phyloP scores from a whole-genome alignment of 202 grass and related monocot species.

The Zizania palustris region DNA sequence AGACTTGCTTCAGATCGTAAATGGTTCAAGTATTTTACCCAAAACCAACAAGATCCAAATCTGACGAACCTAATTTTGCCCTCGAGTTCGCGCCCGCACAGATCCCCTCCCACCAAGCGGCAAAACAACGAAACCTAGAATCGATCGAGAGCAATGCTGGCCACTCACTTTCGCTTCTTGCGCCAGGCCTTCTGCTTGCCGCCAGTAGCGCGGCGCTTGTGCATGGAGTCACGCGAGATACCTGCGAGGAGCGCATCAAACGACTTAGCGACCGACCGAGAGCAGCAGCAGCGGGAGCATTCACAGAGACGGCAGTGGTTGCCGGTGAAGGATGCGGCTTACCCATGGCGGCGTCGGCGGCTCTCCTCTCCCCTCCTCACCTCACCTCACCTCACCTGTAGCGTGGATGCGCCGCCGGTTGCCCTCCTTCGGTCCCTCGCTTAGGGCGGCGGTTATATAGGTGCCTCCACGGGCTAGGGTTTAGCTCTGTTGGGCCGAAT shows the following conservation, averaged over 20 bases:
- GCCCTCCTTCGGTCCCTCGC: not conserved
- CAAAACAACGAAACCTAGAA: not conserved
- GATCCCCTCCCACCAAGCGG: not conserved
- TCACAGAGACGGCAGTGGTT: too few relatives aligned
- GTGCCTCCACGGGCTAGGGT: slow-evolving; percentile 27
- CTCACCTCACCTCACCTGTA: not conserved
- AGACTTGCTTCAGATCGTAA: not conserved
- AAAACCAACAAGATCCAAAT: not conserved
- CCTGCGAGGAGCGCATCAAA: slow-evolving; percentile 39
- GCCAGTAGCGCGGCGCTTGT: slow-evolving; percentile 64
- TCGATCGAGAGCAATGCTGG: not conserved
- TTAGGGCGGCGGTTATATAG: not conserved
- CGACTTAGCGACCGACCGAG: not conserved
- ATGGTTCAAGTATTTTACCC: not conserved
- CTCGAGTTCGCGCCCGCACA: not conserved
- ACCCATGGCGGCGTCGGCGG: slow-evolving; percentile 27
- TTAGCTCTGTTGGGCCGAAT: not conserved
- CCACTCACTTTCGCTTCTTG: slow-evolving; percentile 69
- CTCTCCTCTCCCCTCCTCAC: not conserved
- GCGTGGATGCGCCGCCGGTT: slow-evolving; percentile 34
- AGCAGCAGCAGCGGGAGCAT: not conserved
- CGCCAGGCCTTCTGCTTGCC: slow-evolving; percentile 70
- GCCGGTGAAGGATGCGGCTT: not conserved
- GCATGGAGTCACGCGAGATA: slow-evolving; percentile 76
- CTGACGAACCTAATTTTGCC: not conserved